Percentiles rank a stretch among this genome's conserved stretches.
These are phyloP conservation scores for Lasiodiplodia sp. DNA, from an alignment of 2,329 filamentous ascomycete genomes.

Conservation along the genomic window DNA sequence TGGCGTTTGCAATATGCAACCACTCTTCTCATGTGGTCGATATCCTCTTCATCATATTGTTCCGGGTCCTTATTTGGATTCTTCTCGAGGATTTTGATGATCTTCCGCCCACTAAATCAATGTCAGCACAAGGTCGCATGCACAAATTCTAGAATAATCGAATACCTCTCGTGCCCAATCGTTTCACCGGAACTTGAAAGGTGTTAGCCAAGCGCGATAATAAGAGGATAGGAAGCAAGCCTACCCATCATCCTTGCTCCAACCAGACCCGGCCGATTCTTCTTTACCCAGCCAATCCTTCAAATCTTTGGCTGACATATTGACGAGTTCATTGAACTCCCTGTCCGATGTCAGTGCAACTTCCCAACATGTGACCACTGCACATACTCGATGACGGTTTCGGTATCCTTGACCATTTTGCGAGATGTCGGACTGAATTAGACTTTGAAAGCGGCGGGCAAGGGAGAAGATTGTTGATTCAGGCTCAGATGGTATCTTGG, in stretches of 20 bases:
- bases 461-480: neutral
- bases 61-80: conserved; percentile 65
- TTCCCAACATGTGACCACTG: neutral
- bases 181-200: conserved; percentile 61
- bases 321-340: conserved; percentile 72
- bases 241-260: conserved; percentile 58
- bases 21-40: conserved; percentile 69
- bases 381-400: conserved; percentile 58
- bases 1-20: conserved; percentile 72
- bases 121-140: neutral
- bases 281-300: conserved; percentile 67
- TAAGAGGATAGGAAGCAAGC: neutral
- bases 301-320: conserved; percentile 69
- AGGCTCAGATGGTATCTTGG: neutral
- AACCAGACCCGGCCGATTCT: conserved; percentile 66
- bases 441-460: neutral
- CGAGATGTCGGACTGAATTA: conserved; percentile 4
- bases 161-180: conserved; percentile 65
- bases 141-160: neutral
- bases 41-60: conserved; percentile 64
- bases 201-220: neutral
- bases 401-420: conserved; percentile 60
- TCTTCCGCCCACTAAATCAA: conserved; percentile 63
- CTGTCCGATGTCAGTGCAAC: conserved; percentile 38
- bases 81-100: conserved; percentile 67